Conservation (phyloP, 257 asterid genomes). For the Primulina tabacum region DNA sequence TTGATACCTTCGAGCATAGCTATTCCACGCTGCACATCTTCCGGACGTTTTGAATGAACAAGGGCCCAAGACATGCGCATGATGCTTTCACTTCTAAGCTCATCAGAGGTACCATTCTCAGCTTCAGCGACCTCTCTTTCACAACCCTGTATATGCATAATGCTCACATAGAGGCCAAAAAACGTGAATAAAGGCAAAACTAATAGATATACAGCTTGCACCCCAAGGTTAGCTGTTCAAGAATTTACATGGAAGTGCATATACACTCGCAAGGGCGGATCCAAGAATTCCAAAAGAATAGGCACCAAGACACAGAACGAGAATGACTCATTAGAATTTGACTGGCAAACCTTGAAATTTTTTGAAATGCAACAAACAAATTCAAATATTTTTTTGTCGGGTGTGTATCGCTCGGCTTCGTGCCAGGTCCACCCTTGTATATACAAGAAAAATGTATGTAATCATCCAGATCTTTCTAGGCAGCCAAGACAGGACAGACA, state of each 20-base stretch:
- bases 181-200: conserved; percentile 1
- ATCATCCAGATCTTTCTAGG: not conserved
- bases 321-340: no score
- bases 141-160: conserved; percentile 61
- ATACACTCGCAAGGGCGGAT: no score
- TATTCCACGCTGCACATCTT: conserved; percentile 87
- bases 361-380: not conserved
- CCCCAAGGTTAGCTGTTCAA: not conserved
- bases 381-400: not conserved
- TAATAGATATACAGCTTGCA: not conserved
- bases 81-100: conserved; percentile 68
- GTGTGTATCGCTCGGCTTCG: no score
- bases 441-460: not conserved
- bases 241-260: not conserved
- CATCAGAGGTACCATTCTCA: conserved; percentile 69
- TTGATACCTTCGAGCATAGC: conserved; percentile 91
- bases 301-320: no score
- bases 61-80: conserved; percentile 98
- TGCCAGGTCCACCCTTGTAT: no score
- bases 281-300: no score
- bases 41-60: conserved; percentile 79
- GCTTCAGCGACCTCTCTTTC: conserved; percentile 92
- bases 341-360: no score
- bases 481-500: not conserved
- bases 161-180: conserved; percentile 24